Evolutionary conservation across 1,284 basidiomycete genomes (phyloP).

Genomic region (Takashimella tepidaria): DNA sequence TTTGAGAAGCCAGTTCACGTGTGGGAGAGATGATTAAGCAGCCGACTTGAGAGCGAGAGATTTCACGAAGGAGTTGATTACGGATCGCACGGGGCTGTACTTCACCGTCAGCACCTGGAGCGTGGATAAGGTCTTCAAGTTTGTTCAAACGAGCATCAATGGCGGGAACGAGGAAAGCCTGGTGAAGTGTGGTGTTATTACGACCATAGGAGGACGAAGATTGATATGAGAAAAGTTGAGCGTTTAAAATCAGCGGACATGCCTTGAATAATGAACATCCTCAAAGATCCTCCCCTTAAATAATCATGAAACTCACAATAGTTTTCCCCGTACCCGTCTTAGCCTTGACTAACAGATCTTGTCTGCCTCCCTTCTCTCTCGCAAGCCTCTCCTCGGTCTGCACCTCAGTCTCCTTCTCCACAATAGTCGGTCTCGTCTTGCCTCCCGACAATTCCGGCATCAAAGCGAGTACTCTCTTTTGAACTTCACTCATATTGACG

Average conservation of each 20-base stretch:
- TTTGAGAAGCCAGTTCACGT: conserved; percentile 89
- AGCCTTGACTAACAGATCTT: conserved; percentile 52
- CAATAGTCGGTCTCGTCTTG: conserved; percentile 10
- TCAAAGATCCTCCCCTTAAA: too few species aligned
- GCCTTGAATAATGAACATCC: too few species aligned
- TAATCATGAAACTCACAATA: conserved; percentile 53
- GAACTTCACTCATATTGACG: conserved; percentile 74
- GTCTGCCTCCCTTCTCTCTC: conserved; percentile 22
- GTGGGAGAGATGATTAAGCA: conserved; percentile 88
- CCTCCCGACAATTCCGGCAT: conserved; percentile 52
- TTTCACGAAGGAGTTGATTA: conserved; percentile 37
- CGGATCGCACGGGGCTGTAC: conserved; percentile 18
- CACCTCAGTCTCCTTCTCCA: conserved; percentile 10
- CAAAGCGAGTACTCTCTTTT: conserved; percentile 64
- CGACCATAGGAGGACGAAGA: too few species aligned
- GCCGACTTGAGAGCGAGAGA: conserved; percentile 57
- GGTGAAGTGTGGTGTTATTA: too few species aligned
- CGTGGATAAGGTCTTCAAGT: conserved; percentile 26
- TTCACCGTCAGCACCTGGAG: conserved; percentile 18
- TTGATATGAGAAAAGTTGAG: not conserved
- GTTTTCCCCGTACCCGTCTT: conserved; percentile 94
- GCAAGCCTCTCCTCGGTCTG: conserved; percentile 4
- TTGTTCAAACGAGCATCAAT: conserved; percentile 63
- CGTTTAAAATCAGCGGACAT: too few species aligned
- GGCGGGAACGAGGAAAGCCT: conserved; percentile 80